Evolutionary conservation across 345 rosid genomes (phyloP), one percentile per base, ranked within the genome.

Genomic region (Sonneratia caseolaris): DNA sequence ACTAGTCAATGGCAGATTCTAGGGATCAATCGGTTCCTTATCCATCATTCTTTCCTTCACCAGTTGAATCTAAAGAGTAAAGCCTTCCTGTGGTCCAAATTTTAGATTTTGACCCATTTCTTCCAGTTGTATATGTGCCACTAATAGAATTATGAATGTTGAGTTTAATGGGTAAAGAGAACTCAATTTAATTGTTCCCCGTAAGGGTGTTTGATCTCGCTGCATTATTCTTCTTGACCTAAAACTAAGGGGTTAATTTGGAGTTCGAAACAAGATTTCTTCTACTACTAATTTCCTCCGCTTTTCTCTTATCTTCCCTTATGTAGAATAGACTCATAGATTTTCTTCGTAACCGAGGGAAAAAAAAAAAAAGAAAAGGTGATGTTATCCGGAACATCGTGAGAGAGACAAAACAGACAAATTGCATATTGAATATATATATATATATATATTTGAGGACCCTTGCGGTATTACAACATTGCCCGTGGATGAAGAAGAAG

Each of bases 41-140:
- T 72, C 68, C 70, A 66, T 70, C 70, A 45, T 27, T 36, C 66
- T 57, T 57, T 59, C 27, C 49, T 35, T 53, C 43, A 12, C 70
- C 70, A 68, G 47, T 68, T 74, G 49, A 55, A 61, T 77, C 64
- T 62, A 62, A 62, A 62, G 37, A 42, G 10, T 42, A 42, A 42
- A 42, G 45, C 65, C 27, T 18, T 35, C 66, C 12, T 27, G 79
- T 73, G 82, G 81, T 80, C 81, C 80, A 73, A 68, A 48, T 73
- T 43, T 62, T 37, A 19, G 19, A 36, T 19, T 45, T 40, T 59
- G 40, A 42, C 10, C 45, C 45, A 42, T 42, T 42, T 40, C 36
- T 61, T 1, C 21, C 40, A 40, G 15, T 40, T 24, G 9, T 22
- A n/a, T 27, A 35, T 69, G 61, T 37, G 42, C 49, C 61, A 32